phyloP scores from a whole-genome alignment of 2,329 filamentous ascomycete genomes.

The Penicillium sp. region DNA sequence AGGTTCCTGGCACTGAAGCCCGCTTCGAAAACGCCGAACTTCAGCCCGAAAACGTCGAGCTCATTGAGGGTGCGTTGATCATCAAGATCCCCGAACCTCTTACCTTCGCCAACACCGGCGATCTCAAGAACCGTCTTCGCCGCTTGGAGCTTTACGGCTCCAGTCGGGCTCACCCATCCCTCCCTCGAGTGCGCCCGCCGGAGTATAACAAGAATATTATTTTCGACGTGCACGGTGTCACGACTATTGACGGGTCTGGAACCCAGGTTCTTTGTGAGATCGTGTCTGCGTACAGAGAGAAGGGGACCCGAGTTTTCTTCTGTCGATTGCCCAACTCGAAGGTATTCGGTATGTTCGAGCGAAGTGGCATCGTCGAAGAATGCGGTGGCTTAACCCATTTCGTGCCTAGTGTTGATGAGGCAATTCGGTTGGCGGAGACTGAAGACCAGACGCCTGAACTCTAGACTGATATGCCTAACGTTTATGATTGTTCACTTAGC shows the following conservation, averaged over 20 bases:
- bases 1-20: constrained; percentile 72
- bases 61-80: constrained; percentile 87
- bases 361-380: constrained; percentile 79
- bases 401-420: constrained; percentile 78
- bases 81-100: constrained; percentile 97
- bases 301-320: constrained; percentile 62
- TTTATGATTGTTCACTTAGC: not conserved
- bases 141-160: constrained; percentile 91
- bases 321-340: constrained; percentile 54
- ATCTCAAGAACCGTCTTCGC: constrained; percentile 77
- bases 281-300: constrained; percentile 72
- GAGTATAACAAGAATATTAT: constrained; percentile 89
- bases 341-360: constrained; percentile 70
- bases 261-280: constrained; percentile 91
- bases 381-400: constrained; percentile 78
- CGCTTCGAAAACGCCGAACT: constrained; percentile 82
- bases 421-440: constrained; percentile 74
- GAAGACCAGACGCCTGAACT: constrained; percentile 53
- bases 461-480: constrained; percentile 3
- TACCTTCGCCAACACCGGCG: constrained; percentile 95
- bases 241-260: constrained; percentile 86
- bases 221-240: constrained; percentile 98
- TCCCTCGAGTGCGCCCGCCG: constrained; percentile 73
- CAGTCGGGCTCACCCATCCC: constrained; percentile 75
- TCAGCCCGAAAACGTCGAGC: constrained; percentile 72